Evolutionary conservation across 139 green algal genomes (phyloP).

Genomic region (Tetraselmis chui): DNA sequence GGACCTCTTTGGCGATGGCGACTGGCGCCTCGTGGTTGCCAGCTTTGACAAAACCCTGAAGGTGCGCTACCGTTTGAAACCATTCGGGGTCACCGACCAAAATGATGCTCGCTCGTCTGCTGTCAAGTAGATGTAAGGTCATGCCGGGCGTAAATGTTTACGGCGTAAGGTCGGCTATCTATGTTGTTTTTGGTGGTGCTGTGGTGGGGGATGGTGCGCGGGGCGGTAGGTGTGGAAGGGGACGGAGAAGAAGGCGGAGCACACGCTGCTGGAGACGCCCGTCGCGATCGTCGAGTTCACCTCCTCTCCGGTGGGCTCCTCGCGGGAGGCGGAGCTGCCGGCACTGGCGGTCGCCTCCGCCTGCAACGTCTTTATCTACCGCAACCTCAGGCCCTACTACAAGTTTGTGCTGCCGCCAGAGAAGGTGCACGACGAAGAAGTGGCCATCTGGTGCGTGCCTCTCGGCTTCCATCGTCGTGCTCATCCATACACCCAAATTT

Average conservation of each 20-base stretch:
- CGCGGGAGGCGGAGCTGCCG: constrained; percentile 23
- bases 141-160: too few species aligned
- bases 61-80: constrained; percentile 9
- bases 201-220: neutral
- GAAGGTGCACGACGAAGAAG: constrained; percentile 38
- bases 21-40: constrained; percentile 58
- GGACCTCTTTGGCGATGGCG: constrained; percentile 59
- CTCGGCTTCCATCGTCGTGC: too few species aligned
- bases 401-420: constrained; percentile 58
- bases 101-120: too few species aligned
- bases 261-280: constrained; percentile 46
- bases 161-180: too few species aligned
- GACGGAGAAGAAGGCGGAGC: constrained; percentile 46
- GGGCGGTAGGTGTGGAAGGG: constrained; percentile 51
- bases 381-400: constrained; percentile 61
- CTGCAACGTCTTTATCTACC: constrained; percentile 63
- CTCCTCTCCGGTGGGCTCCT: neutral
- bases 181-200: neutral
- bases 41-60: constrained; percentile 60
- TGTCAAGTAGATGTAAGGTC: too few species aligned
- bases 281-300: constrained; percentile 44
- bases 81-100: too few species aligned
- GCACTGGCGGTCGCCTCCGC: constrained; percentile 49
- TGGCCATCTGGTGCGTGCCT: constrained; percentile 43
- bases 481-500: too few species aligned